These are phyloP conservation scores for Achlya hypogyna DNA, from an alignment of 352 stramenopile species.

Conservation along the genomic window DNA sequence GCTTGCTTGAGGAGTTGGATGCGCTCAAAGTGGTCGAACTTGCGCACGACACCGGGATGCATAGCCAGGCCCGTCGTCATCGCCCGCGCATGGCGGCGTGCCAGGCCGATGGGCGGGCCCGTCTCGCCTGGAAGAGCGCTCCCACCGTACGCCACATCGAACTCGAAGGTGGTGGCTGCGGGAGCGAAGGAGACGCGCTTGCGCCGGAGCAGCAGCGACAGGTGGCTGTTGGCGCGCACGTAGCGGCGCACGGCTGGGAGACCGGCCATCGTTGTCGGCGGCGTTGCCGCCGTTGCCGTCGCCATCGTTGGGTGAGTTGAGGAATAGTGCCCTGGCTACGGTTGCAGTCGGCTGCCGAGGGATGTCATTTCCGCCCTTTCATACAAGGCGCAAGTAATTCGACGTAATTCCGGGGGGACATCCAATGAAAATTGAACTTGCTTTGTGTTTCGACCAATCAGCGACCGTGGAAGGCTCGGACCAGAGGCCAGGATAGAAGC, in stretches of 20 bases:
- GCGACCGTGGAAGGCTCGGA: no score
- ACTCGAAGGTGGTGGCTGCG: constrained; percentile 9
- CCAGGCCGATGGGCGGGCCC: constrained; percentile 11
- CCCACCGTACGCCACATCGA: constrained; percentile 13
- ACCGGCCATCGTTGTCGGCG: background rate
- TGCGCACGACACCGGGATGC: background rate
- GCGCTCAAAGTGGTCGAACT: constrained; percentile 17
- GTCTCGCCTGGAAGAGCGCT: constrained; percentile 9
- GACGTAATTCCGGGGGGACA: no score
- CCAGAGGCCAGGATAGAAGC: no score
- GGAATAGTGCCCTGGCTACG: background rate
- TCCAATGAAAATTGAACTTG: no score
- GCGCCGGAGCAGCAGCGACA: background rate
- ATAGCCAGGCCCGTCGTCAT: background rate
- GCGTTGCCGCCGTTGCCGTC: no score
- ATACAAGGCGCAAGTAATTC: no score
- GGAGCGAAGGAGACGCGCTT: constrained; percentile 9
- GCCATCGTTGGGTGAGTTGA: background rate
- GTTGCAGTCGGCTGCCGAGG: no score
- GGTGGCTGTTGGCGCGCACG: background rate
- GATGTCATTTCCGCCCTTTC: no score
- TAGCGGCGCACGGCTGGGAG: background rate
- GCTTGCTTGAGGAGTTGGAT: constrained; percentile 11
- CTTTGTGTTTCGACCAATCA: no score
- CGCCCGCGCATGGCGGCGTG: background rate